These are phyloP conservation scores for Phytophthora pisi DNA, from an alignment of 352 stramenopile species.

Conservation along the genomic window DNA sequence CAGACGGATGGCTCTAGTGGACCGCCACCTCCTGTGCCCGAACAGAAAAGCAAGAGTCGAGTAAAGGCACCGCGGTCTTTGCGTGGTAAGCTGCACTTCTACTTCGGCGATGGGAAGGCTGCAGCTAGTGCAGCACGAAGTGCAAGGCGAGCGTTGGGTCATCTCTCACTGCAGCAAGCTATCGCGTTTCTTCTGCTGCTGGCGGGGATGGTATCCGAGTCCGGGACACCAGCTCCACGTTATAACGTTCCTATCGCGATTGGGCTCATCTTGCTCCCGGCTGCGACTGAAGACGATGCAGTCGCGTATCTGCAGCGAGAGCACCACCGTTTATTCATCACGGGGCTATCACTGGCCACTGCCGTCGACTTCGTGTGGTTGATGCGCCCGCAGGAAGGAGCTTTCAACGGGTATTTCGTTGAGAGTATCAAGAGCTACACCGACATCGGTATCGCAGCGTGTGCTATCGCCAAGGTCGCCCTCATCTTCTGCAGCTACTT, in stretches of 20 bases:
- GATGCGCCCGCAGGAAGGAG: constrained; percentile 61
- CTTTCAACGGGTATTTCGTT: constrained; percentile 71
- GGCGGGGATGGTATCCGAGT: constrained; percentile 66
- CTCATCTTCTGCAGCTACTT: constrained; percentile 77
- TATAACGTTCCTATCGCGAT: constrained; percentile 80
- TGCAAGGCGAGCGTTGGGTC: constrained; percentile 35
- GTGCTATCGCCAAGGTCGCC: constrained; percentile 61
- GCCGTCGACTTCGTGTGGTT: constrained; percentile 70
- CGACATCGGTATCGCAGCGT: constrained; percentile 57
- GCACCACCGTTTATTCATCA: constrained; percentile 59
- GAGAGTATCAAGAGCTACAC: constrained; percentile 49
- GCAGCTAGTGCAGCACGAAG: constrained; percentile 15
- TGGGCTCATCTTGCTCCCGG: constrained; percentile 46
- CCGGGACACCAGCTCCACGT: constrained; percentile 59
- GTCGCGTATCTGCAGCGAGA: constrained; percentile 21
- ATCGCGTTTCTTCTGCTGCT: constrained; percentile 63
- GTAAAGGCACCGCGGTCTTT: constrained; percentile 32
- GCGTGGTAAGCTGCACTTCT: constrained; percentile 35
- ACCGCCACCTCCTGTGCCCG: not conserved
- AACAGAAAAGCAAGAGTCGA: constrained; percentile 14
- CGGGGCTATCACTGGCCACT: constrained; percentile 52
- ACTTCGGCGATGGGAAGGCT: constrained; percentile 19
- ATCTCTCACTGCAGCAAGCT: constrained; percentile 60
- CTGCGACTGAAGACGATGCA: constrained; percentile 33
- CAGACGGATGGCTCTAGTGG: constrained; percentile 10